Evolutionary conservation across 2,329 filamentous ascomycete genomes (phyloP), one percentile per base, ranked within the genome.

Genomic region (Botryotinia narcissicola): DNA sequence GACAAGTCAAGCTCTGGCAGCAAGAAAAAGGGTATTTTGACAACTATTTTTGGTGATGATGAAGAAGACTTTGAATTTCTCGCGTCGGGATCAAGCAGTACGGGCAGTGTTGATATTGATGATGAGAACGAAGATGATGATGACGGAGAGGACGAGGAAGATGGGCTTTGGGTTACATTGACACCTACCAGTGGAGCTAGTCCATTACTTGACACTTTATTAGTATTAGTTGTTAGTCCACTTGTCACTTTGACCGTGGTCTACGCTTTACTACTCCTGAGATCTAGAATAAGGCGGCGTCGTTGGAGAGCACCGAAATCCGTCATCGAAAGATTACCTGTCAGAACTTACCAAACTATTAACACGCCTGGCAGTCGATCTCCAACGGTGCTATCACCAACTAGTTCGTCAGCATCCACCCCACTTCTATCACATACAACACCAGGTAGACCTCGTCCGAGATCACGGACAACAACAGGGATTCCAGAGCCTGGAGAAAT

Each of bases 241-340:
- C 84, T 99, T 22, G 91, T 98, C 70, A 98, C 96, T 0, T 84
- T 99, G 79, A 97, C 94, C 5, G 91, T 98, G 8, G 95, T 99
- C 2, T 98, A 98, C 80, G 92, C 93, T 20, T 87, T 98, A 18
- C 87, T 98, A 8, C 88, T 98, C 59, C 85, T 98, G 54, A 91
- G 96, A 72, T 95, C 95, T 64, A 92, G 95, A 74, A 97, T 98
- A 78, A 91, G 95, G 69, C 89, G 95, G 74, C 89, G 95, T 76
- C 89, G 95, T 78, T 99, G 96, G 95, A 90, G 96, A 79, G 96
- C 96, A n/a, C 96, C 96, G 8, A 99, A 99, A 83, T 97, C 94
- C 0, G 91, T 99, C 0, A 95, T 99, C 29, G 95, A 98, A 78
- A 91, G 93, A 74, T 87, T 99, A n/a, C 96, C 96, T 2, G 94